Evolutionary conservation across 192 early-diverging fungal genomes (phyloP).

Genomic region (Entomortierella beljakovae): DNA sequence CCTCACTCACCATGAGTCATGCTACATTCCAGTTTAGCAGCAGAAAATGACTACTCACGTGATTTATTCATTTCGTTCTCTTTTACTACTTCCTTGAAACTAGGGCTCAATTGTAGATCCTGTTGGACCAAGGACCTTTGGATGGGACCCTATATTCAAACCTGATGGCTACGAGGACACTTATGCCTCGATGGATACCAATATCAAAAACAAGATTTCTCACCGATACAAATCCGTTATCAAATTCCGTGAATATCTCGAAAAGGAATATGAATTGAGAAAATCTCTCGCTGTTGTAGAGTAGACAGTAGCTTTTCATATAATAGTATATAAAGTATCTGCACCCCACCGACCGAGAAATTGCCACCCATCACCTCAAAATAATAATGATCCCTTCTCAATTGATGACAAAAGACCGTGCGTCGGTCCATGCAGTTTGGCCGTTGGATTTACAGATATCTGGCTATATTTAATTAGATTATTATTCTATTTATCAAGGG

Average conservation of each 20-base stretch:
- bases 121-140: slow-evolving; percentile 86
- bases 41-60: background rate
- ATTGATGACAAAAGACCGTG: too few relatives aligned
- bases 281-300: slow-evolving; percentile 7
- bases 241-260: slow-evolving; percentile 66
- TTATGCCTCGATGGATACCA: slow-evolving; percentile 91
- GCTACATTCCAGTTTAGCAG: background rate
- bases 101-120: slow-evolving; percentile 89
- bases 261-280: slow-evolving; percentile 18
- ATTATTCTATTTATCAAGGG: background rate
- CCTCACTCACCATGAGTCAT: slow-evolving; percentile 18
- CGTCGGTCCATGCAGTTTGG: too few relatives aligned
- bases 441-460: background rate
- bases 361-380: too few relatives aligned
- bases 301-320: background rate
- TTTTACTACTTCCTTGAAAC: background rate
- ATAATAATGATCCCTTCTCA: too few relatives aligned
- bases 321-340: background rate
- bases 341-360: background rate
- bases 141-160: slow-evolving; percentile 97
- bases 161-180: slow-evolving; percentile 80
- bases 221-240: slow-evolving; percentile 84
- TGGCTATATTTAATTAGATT: background rate
- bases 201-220: slow-evolving; percentile 90
- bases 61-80: background rate